Conservation (phyloP, 2,329 filamentous ascomycete species). For the Nannizziopsis barbatae region DNA sequence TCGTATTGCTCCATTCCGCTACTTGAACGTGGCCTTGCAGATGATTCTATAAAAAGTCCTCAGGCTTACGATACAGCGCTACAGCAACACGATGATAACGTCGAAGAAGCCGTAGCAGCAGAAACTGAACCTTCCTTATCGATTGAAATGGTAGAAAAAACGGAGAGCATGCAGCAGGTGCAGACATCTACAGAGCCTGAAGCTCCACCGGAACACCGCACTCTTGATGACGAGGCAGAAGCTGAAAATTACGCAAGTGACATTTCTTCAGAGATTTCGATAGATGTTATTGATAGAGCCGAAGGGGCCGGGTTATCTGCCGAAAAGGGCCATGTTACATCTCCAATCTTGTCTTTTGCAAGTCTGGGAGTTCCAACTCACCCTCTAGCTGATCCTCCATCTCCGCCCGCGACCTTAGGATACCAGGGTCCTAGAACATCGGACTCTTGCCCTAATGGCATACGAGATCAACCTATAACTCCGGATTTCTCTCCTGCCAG, state of each 20-base stretch:
- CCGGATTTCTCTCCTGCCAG: conserved; percentile 1
- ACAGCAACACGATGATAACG: neutral
- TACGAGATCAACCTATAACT: conserved; percentile 10
- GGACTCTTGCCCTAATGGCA: conserved; percentile 19
- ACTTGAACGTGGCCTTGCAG: conserved; percentile 52
- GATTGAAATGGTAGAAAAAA: conserved; percentile 41
- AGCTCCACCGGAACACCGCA: conserved; percentile 11
- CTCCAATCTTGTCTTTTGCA: conserved; percentile 28
- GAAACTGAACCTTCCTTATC: conserved; percentile 34
- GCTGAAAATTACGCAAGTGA: conserved; percentile 45
- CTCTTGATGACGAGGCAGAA: conserved; percentile 32
- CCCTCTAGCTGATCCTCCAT: conserved; percentile 35
- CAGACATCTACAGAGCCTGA: conserved; percentile 21
- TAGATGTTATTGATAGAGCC: conserved; percentile 38
- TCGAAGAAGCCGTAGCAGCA: neutral
- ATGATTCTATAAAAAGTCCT: conserved; percentile 42
- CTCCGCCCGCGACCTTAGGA: conserved; percentile 37
- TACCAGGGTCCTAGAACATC: conserved; percentile 28
- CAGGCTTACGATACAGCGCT: conserved; percentile 12
- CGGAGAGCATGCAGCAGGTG: conserved; percentile 41
- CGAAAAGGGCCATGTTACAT: conserved; percentile 23
- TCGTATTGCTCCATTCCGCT: conserved; percentile 70
- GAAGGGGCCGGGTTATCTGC: conserved; percentile 27
- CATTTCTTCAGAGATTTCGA: conserved; percentile 40
- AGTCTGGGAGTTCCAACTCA: conserved; percentile 34